Evolutionary conservation across 768 basidiomycete genomes (phyloP), one percentile per base, ranked within the genome.

Genomic region (Gelatoporia subvermispora): DNA sequence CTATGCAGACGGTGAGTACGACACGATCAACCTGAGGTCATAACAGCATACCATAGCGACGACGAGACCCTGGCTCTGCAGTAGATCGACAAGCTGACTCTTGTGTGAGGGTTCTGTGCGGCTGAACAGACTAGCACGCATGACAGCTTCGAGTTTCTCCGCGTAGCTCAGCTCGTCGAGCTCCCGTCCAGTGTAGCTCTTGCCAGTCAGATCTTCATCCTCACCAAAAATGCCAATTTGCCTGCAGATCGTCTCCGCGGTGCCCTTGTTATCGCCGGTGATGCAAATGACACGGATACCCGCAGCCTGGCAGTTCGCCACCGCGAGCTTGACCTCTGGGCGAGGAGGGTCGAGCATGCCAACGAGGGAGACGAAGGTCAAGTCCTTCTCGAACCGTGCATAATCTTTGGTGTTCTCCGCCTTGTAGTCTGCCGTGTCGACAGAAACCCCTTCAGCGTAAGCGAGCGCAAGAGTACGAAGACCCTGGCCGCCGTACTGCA

Each of bases 281-380:
- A 99, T 95, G 60, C 95, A 95, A 58, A 99, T 83, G 39, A 97
- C 93, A 35, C 94, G 80, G 57, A 99, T 95, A 15, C 95, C 95
- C 8, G 94, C 95, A 15, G 88, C 85, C 57, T 74, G 82, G 72
- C 94, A 97, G 64, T 90, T 92, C 28, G 85, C 88, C 23, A 99
- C 81, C 10, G 96, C 94, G 31, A 66, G 74, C 25, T 78, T 77
- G 35, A 93, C 96, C 69, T 97, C 95, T 3, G 95, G 94, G 23
- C 95, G 87, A 4, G 95, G 95, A 18, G 95, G 95, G 62, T 99
- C 95, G 37, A 95, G 79, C 96, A 99, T 99, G 48, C 91, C 95
- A 50, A 95, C 92, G 41, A 99, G 74, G 13, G 93, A 94, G 49
- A 95, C 93, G 65, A 99, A 98, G 4, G 88, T 89, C 49, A 99